phyloP scores from a whole-genome alignment of 129 eudicot species.

The Helianthus tuberosus region DNA sequence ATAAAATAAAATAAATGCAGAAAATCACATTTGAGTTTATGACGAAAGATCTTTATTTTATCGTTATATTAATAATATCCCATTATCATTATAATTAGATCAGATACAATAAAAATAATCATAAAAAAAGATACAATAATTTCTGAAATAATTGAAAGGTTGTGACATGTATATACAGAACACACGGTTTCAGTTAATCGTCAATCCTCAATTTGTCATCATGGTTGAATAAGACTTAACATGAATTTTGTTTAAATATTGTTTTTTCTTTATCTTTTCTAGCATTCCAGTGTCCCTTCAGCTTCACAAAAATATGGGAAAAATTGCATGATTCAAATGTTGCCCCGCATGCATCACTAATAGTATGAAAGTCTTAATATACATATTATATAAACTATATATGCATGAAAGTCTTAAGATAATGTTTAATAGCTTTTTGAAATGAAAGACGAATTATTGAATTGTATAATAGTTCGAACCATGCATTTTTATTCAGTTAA shows the following conservation, averaged over 20 bases:
- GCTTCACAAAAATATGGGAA: conserved; percentile 17
- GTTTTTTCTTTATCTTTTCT: neutral
- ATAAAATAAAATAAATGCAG: too few species aligned
- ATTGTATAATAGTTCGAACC: neutral
- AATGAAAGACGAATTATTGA: neutral
- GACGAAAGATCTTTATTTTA: too few species aligned
- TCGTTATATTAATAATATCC: too few species aligned
- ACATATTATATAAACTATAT: too few species aligned
- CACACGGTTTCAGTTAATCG: neutral
- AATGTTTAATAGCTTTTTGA: neutral
- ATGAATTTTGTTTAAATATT: neutral
- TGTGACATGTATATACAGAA: neutral
- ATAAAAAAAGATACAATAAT: too few species aligned
- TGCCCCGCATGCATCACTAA: conserved; percentile 25
- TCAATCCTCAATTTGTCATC: neutral
- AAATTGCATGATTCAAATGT: neutral
- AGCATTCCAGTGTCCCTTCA: conserved; percentile 20
- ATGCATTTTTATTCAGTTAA: neutral
- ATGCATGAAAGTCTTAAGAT: neutral
- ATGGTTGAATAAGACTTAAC: conserved; percentile 4
- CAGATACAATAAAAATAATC: too few species aligned
- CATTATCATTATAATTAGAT: too few species aligned
- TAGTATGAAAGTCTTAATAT: too few species aligned
- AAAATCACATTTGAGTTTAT: too few species aligned
- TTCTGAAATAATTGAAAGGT: neutral